Percentiles rank a stretch among this genome's conserved stretches.
phyloP scores from a whole-genome alignment of 345 rosid genomes.

The Aquilaria sinensis region DNA sequence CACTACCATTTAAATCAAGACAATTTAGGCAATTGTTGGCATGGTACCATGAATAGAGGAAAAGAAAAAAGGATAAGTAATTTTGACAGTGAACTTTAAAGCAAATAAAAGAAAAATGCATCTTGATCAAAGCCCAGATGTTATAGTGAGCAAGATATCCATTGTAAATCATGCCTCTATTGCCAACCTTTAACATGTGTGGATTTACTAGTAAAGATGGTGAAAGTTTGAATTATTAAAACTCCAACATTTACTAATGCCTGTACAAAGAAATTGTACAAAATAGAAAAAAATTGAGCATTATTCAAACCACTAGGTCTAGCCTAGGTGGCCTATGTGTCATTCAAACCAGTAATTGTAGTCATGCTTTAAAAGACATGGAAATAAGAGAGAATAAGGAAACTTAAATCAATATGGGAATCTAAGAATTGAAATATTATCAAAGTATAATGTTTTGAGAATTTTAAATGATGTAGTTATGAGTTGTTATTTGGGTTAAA shows the following conservation, averaged over 20 bases:
- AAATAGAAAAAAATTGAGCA: too few species aligned
- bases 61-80: neutral
- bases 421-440: neutral
- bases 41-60: neutral
- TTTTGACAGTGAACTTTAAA: neutral
- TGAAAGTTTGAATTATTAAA: neutral
- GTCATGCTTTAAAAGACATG: slow-evolving; percentile 58
- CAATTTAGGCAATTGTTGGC: too few species aligned
- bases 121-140: slow-evolving; percentile 99
- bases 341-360: slow-evolving; percentile 80
- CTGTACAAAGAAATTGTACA: neutral
- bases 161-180: slow-evolving; percentile 85
- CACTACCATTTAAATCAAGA: too few species aligned
- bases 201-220: slow-evolving; percentile 50
- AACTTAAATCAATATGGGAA: slow-evolving; percentile 10
- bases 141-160: slow-evolving; percentile 94
- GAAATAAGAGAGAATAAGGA: slow-evolving; percentile 7
- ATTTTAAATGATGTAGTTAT: neutral
- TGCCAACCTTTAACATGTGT: slow-evolving; percentile 98
- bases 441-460: too few species aligned
- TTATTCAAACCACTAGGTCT: slow-evolving; percentile 99
- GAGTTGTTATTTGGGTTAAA: neutral
- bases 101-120: slow-evolving; percentile 12
- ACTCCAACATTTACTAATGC: neutral
- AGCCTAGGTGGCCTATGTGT: slow-evolving; percentile 96